A percentile compares a stretch with the other conserved stretches of the same genome.
Evolutionary conservation across 306 rosid species (phyloP).

Genomic region (Ormosia emarginata): DNA sequence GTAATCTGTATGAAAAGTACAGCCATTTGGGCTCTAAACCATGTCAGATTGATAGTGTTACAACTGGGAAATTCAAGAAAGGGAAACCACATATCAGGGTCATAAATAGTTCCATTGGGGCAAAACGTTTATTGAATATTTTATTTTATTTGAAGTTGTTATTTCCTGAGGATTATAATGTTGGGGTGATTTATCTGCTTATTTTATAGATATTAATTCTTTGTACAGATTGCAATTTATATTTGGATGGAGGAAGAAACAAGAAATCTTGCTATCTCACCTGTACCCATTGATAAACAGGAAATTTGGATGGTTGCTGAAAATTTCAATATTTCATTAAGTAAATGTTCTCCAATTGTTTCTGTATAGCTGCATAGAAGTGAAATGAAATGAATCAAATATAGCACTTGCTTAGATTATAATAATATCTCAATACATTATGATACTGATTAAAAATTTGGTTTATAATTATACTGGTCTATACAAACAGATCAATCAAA

Average conservation of each 20-base stretch:
- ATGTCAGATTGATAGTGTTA: neutral
- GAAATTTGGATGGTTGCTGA: neutral
- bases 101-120: neutral
- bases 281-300: neutral
- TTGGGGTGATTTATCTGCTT: neutral
- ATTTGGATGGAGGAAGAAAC: too few relatives aligned
- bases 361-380: neutral
- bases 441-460: neutral
- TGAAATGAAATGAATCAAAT: too few relatives aligned
- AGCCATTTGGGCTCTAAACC: neutral
- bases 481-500: neutral
- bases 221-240: too few relatives aligned
- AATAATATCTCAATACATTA: neutral
- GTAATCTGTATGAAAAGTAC: neutral
- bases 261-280: too few relatives aligned
- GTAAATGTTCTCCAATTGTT: neutral
- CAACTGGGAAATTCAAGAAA: too few relatives aligned
- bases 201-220: neutral
- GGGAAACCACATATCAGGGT: too few relatives aligned
- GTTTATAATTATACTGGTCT: neutral
- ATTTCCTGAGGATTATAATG: neutral
- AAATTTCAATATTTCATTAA: neutral
- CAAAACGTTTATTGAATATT: too few relatives aligned
- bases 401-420: neutral
- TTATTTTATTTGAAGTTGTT: too few relatives aligned